Percentiles rank a stretch among this genome's conserved stretches.
These are phyloP conservation scores for Colletotrichum truncatum DNA, from an alignment of 2,329 filamentous ascomycete genomes.

Conservation along the genomic window DNA sequence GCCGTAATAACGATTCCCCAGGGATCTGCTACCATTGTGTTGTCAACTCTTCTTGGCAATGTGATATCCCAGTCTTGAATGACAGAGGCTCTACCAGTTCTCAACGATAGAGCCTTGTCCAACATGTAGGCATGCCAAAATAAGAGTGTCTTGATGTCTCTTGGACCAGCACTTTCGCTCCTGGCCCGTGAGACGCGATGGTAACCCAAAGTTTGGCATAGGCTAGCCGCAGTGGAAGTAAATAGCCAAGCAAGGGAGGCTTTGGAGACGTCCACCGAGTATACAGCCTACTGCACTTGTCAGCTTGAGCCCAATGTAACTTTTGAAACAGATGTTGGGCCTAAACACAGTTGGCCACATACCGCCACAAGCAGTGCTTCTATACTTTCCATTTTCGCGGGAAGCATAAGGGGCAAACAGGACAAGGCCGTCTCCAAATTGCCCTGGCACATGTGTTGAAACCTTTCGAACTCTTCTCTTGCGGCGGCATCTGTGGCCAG, in stretches of 20 bases:
- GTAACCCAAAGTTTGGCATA: constrained; percentile 71
- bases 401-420: constrained; percentile 64
- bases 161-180: constrained; percentile 39
- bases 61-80: constrained; percentile 69
- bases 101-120: constrained; percentile 63
- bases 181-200: constrained; percentile 55
- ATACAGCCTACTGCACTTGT: constrained; percentile 56
- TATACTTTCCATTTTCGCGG: constrained; percentile 62
- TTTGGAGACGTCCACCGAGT: constrained; percentile 69
- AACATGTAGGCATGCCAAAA: constrained; percentile 65
- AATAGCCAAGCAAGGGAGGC: constrained; percentile 73
- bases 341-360: too few relatives aligned
- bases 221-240: constrained; percentile 63
- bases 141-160: constrained; percentile 49
- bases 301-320: not conserved
- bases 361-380: constrained; percentile 69
- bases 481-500: constrained; percentile 41
- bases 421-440: constrained; percentile 61
- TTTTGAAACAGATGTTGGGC: too few relatives aligned
- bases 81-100: constrained; percentile 61
- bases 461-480: constrained; percentile 46
- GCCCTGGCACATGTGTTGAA: constrained; percentile 51
- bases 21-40: constrained; percentile 43
- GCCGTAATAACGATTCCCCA: constrained; percentile 58
- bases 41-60: constrained; percentile 49